Percentiles rank a stretch among this genome's conserved stretches.
phyloP scores from a whole-genome alignment of 2,329 filamentous ascomycete species.

The Chaetoscypha palmicola region DNA sequence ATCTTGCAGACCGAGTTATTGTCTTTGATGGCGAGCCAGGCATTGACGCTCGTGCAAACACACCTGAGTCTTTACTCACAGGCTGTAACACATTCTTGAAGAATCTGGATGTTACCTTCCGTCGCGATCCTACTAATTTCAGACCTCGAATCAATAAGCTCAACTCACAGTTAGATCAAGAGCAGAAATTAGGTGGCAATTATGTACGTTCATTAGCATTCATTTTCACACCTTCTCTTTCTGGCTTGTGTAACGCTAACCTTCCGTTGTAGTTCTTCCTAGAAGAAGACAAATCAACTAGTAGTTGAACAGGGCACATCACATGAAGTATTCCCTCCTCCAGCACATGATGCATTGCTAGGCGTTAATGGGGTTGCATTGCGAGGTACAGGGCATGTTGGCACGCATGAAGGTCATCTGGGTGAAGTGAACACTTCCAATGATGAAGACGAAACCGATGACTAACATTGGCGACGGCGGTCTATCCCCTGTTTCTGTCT shows the following conservation, averaged over 20 bases:
- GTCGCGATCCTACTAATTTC: constrained; percentile 92
- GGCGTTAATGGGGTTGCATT: constrained; percentile 30
- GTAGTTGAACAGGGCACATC: constrained; percentile 55
- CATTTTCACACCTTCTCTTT: background rate
- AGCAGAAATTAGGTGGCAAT: constrained; percentile 90
- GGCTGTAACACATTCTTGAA: constrained; percentile 94
- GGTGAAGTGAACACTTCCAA: constrained; percentile 52
- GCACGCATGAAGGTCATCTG: constrained; percentile 30
- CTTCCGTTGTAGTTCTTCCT: constrained; percentile 7
- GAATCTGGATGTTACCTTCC: constrained; percentile 97
- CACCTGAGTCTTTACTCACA: constrained; percentile 83
- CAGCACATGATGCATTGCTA: constrained; percentile 26
- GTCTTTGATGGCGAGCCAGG: constrained; percentile 96
- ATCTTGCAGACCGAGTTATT: constrained; percentile 84
- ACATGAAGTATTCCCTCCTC: constrained; percentile 33
- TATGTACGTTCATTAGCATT: constrained; percentile 54
- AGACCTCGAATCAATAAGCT: constrained; percentile 98
- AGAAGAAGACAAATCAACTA: constrained; percentile 37
- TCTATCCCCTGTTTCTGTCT: constrained; percentile 58
- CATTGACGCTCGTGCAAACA: constrained; percentile 78
- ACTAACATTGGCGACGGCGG: constrained; percentile 51
- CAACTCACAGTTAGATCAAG: constrained; percentile 92
- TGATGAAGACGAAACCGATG: constrained; percentile 60
- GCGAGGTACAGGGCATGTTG: constrained; percentile 23
- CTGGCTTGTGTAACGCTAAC: background rate